phyloP scores from a whole-genome alignment of 2,329 filamentous ascomycete species.

The Escovopsis sp. region DNA sequence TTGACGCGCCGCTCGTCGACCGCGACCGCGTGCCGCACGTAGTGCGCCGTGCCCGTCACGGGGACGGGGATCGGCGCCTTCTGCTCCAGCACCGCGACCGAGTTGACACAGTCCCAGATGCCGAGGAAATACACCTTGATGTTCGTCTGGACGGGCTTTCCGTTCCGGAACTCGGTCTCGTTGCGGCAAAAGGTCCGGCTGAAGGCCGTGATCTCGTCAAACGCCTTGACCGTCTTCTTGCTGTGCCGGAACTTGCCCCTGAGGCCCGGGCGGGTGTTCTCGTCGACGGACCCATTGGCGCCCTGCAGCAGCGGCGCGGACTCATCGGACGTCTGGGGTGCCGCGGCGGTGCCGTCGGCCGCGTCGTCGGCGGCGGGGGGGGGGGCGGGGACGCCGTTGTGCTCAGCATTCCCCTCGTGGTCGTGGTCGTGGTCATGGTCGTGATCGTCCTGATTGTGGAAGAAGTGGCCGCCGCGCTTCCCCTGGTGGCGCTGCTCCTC shows the following conservation, averaged over 20 bases:
- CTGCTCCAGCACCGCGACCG: slow-evolving; percentile 27
- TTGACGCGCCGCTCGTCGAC: slow-evolving; percentile 40
- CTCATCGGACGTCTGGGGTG: slow-evolving; percentile 11
- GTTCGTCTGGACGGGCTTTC: slow-evolving; percentile 14
- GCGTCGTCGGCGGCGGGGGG: no score
- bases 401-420: not conserved
- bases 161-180: slow-evolving; percentile 8
- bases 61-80: slow-evolving; percentile 24
- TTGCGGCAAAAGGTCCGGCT: slow-evolving; percentile 33
- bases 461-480: no score
- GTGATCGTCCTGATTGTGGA: no score
- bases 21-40: slow-evolving; percentile 37
- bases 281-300: slow-evolving; percentile 9
- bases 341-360: not conserved
- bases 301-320: slow-evolving; percentile 13
- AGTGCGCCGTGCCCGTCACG: slow-evolving; percentile 25
- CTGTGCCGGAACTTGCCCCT: no score
- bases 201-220: slow-evolving; percentile 28
- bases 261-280: slow-evolving; percentile 10
- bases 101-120: slow-evolving; percentile 40
- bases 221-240: no score
- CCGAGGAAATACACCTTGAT: slow-evolving; percentile 40
- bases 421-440: no score
- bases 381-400: not conserved
- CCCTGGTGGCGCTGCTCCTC: not conserved